These are phyloP conservation scores for Penicillium sp. DNA, from an alignment of 2,329 filamentous ascomycete species.

Conservation along the genomic window DNA sequence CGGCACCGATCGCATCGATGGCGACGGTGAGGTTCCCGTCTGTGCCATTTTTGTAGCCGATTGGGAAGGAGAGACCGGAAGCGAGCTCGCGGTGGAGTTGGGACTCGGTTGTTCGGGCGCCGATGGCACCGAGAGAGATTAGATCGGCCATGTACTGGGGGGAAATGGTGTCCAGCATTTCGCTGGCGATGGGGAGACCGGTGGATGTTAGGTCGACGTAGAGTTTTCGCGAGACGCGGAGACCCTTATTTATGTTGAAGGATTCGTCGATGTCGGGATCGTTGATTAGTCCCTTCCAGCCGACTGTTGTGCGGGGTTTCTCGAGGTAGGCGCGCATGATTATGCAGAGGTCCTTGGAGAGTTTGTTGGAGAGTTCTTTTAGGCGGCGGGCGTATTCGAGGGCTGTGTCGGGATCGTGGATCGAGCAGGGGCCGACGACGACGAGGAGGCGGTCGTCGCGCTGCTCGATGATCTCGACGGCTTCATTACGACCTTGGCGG, in stretches of 20 bases:
- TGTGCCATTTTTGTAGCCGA: constrained; percentile 99
- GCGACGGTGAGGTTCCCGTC: constrained; percentile 89
- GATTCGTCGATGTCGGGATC: constrained; percentile 97
- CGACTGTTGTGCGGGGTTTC: constrained; percentile 96
- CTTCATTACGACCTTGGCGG: constrained; percentile 55
- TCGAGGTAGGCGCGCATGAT: constrained; percentile 99
- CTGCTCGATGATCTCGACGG: constrained; percentile 73
- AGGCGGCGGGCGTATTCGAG: constrained; percentile 86
- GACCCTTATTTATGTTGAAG: constrained; percentile 98
- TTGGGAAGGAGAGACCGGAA: constrained; percentile 92
- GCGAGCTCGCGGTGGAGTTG: constrained; percentile 96
- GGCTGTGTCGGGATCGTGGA: constrained; percentile 88
- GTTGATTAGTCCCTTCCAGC: constrained; percentile 99
- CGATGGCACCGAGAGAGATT: constrained; percentile 93
- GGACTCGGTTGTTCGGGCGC: constrained; percentile 92
- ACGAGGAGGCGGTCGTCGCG: constrained; percentile 87
- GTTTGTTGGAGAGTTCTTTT: constrained; percentile 75
- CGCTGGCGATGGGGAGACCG: constrained; percentile 93
- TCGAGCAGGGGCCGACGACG: constrained; percentile 93
- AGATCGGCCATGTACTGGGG: constrained; percentile 97
- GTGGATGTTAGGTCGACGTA: constrained; percentile 85
- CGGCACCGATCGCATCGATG: constrained; percentile 90
- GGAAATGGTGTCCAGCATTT: constrained; percentile 99
- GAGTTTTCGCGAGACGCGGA: constrained; percentile 87
- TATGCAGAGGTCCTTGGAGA: constrained; percentile 82